These are phyloP conservation scores for Trypanosoma cruzi DNA, from an alignment of 208 protist species.

Conservation along the genomic window DNA sequence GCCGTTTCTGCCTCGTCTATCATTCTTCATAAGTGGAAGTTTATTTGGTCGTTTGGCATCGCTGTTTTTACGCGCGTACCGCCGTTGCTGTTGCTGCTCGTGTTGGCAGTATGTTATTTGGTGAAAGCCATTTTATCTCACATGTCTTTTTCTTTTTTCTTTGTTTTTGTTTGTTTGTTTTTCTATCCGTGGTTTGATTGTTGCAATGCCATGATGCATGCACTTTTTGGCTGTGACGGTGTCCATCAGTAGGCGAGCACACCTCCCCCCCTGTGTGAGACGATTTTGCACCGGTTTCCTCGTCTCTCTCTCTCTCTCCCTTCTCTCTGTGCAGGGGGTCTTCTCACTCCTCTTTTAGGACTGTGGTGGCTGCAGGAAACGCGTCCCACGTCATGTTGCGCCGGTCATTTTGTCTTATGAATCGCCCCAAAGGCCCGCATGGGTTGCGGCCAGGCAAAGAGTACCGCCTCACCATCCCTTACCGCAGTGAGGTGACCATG, in stretches of 20 bases:
- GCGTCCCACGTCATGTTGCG: slow-evolving; percentile 48
- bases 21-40: slow-evolving; percentile 3
- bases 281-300: too few relatives aligned
- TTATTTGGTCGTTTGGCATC: neutral
- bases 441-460: slow-evolving; percentile 77
- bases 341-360: neutral
- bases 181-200: too few relatives aligned
- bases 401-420: slow-evolving; percentile 39
- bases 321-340: neutral
- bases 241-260: too few relatives aligned
- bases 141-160: slow-evolving; percentile 10
- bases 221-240: too few relatives aligned
- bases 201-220: too few relatives aligned
- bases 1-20: too few relatives aligned
- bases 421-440: slow-evolving; percentile 78
- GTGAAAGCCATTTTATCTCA: neutral
- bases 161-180: slow-evolving; percentile 29
- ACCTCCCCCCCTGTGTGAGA: too few relatives aligned
- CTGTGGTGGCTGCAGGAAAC: neutral
- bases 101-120: too few relatives aligned
- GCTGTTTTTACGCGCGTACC: neutral
- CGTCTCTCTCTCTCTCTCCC: too few relatives aligned
- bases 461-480: slow-evolving; percentile 81
- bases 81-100: neutral
- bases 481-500: slow-evolving; percentile 87